Conservation (phyloP, 305 asterid genomes). For the Rubia balearica region DNA sequence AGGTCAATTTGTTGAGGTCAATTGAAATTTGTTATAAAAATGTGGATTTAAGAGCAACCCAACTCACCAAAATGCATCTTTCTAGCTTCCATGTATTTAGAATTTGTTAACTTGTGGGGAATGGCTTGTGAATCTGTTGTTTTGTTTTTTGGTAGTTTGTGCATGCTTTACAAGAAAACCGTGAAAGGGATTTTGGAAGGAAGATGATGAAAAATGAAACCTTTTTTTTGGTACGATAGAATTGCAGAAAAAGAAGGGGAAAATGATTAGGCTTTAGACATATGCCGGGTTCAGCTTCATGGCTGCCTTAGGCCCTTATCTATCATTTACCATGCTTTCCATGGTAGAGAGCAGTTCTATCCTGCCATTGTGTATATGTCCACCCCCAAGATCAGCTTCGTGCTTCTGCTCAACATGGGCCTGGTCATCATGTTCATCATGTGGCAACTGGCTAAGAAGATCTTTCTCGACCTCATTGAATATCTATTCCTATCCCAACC, state of each 20-base stretch:
- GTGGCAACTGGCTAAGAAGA: conserved; percentile 80
- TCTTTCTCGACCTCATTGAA: conserved; percentile 90
- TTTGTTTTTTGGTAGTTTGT: not conserved
- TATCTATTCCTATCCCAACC: no score
- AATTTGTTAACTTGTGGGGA: not conserved
- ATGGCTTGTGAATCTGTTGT: not conserved
- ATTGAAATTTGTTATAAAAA: not conserved
- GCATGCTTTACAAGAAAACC: conserved; percentile 4
- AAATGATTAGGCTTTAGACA: conserved; percentile 72
- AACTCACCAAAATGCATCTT: not conserved
- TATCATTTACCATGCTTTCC: conserved; percentile 66
- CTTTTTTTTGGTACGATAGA: conserved; percentile 2
- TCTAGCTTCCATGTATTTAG: not conserved
- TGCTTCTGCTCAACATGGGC: conserved; percentile 81
- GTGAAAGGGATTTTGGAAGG: not conserved
- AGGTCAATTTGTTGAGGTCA: not conserved
- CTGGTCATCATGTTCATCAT: conserved; percentile 71
- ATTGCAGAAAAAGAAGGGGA: not conserved
- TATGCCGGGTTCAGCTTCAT: conserved; percentile 67
- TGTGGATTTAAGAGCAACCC: not conserved
- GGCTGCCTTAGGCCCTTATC: conserved; percentile 65
- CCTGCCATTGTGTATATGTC: conserved; percentile 92
- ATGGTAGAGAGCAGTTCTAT: conserved; percentile 80
- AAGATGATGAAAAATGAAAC: not conserved
- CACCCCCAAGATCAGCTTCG: conserved; percentile 79